Evolutionary conservation across 2,329 filamentous ascomycete species (phyloP).

Genomic region (Camillea tinctor): DNA sequence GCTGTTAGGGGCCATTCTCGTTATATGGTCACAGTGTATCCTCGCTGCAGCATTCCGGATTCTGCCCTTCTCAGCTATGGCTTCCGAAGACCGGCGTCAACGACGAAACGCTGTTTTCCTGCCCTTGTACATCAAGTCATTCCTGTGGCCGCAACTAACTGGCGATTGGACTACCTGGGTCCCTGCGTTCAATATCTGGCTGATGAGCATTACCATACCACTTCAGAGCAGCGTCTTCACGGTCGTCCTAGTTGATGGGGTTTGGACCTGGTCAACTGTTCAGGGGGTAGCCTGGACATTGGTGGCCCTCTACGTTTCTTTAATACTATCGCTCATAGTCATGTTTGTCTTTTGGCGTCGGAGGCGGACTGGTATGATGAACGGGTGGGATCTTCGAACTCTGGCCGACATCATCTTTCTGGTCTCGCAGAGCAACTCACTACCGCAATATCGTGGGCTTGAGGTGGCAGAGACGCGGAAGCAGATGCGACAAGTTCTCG

Average conservation of each 20-base stretch:
- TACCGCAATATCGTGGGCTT: slow-evolving; percentile 68
- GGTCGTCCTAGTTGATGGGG: slow-evolving; percentile 52
- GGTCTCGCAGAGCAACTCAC: slow-evolving; percentile 75
- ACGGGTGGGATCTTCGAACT: slow-evolving; percentile 73
- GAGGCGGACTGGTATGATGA: slow-evolving; percentile 68
- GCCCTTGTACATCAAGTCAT: slow-evolving; percentile 67
- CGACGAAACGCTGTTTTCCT: slow-evolving; percentile 67
- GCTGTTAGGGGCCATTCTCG: slow-evolving; percentile 66
- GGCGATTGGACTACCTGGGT: slow-evolving; percentile 67
- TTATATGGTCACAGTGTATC: slow-evolving; percentile 76
- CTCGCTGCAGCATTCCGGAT: slow-evolving; percentile 73
- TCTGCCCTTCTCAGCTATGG: slow-evolving; percentile 76
- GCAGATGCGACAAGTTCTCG: slow-evolving; percentile 54
- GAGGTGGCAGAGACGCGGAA: slow-evolving; percentile 56
- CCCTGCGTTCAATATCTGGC: slow-evolving; percentile 70
- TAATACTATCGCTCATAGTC: slow-evolving; percentile 57
- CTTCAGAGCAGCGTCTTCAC: slow-evolving; percentile 77
- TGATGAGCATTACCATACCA: slow-evolving; percentile 76
- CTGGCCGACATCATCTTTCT: slow-evolving; percentile 79
- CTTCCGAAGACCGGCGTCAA: slow-evolving; percentile 57
- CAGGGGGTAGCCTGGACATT: slow-evolving; percentile 77
- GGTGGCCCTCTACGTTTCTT: slow-evolving; percentile 68
- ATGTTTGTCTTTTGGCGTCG: slow-evolving; percentile 64
- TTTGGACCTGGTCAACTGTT: slow-evolving; percentile 78
- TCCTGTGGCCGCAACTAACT: slow-evolving; percentile 57